Evolutionary conservation across 2,329 filamentous ascomycete species (phyloP).

Genomic region (Monilinia fructigena): DNA sequence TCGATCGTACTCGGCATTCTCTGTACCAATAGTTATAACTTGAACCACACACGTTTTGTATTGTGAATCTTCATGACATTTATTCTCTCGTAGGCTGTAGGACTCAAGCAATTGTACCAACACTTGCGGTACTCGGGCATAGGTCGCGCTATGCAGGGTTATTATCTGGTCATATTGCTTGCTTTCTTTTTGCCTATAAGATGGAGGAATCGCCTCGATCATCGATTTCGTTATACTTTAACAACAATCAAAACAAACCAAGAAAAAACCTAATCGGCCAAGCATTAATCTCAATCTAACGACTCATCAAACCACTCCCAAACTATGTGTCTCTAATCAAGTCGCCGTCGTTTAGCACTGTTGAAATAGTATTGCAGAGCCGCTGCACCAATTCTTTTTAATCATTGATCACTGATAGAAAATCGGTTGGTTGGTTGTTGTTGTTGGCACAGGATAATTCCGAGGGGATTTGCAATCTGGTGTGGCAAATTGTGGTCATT

Average conservation of each 20-base stretch:
- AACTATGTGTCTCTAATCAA: not conserved
- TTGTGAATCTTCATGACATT: too few species aligned
- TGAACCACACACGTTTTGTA: too few species aligned
- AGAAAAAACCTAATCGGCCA: not conserved
- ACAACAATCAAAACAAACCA: not conserved
- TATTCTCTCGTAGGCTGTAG: too few species aligned
- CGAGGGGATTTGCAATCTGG: not conserved
- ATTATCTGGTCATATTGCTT: too few species aligned
- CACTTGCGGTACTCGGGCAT: too few species aligned
- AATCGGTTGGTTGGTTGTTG: conserved; percentile 9
- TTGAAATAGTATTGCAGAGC: too few species aligned
- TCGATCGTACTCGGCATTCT: too few species aligned
- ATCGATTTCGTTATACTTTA: not conserved
- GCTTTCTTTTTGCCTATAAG: not conserved
- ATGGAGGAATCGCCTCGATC: not conserved
- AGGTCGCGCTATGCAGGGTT: too few species aligned
- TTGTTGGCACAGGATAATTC: not conserved
- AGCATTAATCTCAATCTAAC: not conserved
- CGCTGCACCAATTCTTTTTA: not conserved
- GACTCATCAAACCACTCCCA: not conserved
- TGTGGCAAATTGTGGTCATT: not conserved
- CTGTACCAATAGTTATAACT: too few species aligned
- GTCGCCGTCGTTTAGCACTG: not conserved
- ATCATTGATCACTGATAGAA: not conserved
- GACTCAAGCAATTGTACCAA: too few species aligned